These are phyloP conservation scores for Diplodia sapinea DNA, from an alignment of 2,329 filamentous ascomycete species.

Conservation along the genomic window DNA sequence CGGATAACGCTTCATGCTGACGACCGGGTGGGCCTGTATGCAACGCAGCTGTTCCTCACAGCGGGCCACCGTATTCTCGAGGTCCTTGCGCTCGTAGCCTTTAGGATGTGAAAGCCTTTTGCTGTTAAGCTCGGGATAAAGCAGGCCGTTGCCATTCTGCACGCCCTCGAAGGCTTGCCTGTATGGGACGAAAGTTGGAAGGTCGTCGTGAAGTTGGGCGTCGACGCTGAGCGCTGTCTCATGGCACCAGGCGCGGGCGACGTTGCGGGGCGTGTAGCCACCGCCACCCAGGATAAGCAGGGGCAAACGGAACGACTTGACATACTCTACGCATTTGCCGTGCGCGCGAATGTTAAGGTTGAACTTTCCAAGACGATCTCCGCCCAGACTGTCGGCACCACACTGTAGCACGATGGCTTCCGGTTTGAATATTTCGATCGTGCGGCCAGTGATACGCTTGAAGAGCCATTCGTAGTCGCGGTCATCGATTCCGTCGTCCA, in stretches of 20 bases:
- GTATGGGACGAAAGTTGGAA: constrained; percentile 83
- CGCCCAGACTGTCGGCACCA: constrained; percentile 91
- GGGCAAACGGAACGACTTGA: constrained; percentile 80
- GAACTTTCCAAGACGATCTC: constrained; percentile 91
- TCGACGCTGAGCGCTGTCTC: constrained; percentile 91
- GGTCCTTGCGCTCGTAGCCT: constrained; percentile 76
- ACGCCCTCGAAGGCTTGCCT: constrained; percentile 82
- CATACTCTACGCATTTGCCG: constrained; percentile 86
- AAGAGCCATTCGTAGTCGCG: constrained; percentile 88
- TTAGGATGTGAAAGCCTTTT: constrained; percentile 69
- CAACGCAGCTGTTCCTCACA: constrained; percentile 87
- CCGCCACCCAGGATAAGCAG: constrained; percentile 92
- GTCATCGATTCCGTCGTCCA: constrained; percentile 90
- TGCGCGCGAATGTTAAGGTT: constrained; percentile 96
- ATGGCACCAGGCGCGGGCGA: constrained; percentile 94
- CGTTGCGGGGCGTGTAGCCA: constrained; percentile 95
- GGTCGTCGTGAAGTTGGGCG: constrained; percentile 71
- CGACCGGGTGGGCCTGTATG: constrained; percentile 73
- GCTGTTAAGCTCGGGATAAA: constrained; percentile 88
- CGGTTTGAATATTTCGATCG: constrained; percentile 84
- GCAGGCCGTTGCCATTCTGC: constrained; percentile 69
- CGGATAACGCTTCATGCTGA: constrained; percentile 19
- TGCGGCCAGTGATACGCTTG: constrained; percentile 76
- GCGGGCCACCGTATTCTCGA: constrained; percentile 76
- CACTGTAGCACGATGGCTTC: constrained; percentile 93